Evolutionary conservation across 768 basidiomycete species (phyloP).

Genomic region (Agaricus blazei): DNA sequence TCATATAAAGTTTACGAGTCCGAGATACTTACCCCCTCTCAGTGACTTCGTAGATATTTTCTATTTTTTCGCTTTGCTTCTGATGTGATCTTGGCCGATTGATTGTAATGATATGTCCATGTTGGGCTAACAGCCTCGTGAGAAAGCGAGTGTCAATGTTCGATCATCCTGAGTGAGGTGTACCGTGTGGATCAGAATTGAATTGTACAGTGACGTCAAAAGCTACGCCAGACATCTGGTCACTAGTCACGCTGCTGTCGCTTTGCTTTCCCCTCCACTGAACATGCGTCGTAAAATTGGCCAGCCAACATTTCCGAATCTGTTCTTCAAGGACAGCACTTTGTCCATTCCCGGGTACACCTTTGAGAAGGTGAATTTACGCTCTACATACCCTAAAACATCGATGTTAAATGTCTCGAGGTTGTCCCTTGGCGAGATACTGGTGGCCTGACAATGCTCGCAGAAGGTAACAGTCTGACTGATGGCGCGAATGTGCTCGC

Average conservation of each 20-base stretch:
- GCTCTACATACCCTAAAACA: not conserved
- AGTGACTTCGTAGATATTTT: constrained; percentile 46
- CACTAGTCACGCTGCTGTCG: not conserved
- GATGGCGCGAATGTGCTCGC: constrained; percentile 65
- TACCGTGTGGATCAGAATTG: not conserved
- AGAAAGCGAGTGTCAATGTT: not conserved
- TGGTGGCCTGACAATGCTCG: constrained; percentile 63
- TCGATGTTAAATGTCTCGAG: constrained; percentile 24
- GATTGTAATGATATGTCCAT: constrained; percentile 17
- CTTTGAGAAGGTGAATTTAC: constrained; percentile 52
- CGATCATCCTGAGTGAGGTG: not conserved
- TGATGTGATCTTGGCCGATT: constrained; percentile 13
- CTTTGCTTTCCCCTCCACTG: not conserved
- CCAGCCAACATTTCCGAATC: constrained; percentile 51
- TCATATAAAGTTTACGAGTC: not conserved
- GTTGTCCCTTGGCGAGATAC: constrained; percentile 68
- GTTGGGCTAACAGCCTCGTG: not conserved
- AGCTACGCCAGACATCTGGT: not conserved
- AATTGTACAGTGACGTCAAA: constrained; percentile 12
- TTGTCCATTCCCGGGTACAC: constrained; percentile 70
- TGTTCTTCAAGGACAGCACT: constrained; percentile 52
- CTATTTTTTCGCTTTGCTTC: constrained; percentile 8
- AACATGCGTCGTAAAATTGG: constrained; percentile 52
- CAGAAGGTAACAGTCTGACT: constrained; percentile 66
- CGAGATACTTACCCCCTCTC: constrained; percentile 10